Evolutionary conservation across 768 basidiomycete genomes (phyloP), one percentile per base, ranked within the genome.

Genomic region (Artomyces pyxidatus): DNA sequence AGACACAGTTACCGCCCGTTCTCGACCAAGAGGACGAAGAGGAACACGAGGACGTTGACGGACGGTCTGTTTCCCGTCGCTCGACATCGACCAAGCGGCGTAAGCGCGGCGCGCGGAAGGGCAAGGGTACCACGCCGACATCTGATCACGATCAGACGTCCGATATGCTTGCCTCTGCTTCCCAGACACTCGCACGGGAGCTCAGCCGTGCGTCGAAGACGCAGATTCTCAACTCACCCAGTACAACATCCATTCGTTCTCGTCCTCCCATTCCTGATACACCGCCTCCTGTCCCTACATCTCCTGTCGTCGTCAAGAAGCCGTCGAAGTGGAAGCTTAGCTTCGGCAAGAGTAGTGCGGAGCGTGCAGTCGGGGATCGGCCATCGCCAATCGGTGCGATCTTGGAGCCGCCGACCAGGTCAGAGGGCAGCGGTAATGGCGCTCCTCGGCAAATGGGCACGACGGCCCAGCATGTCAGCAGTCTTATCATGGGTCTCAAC

Each of bases 71-170:
- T 11, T 54, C 55, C 1, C 6, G 30, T 2, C 56, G 53, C 19
- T 53, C 54, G 45, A 80, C 81, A 10, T 69, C 83, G 10, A 88
- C 78, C 63, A 92, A 84, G 67, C 76, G 88, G 23, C 77, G 88
- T 50, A 93, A 89, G 66, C 76, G 92, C 44, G 91, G 92, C 35
- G 80, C 83, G 2, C 76, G 93, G 45, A 93, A 89, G 69, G 85
- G 85, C 60, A 88, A 86, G 67, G 77, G 85, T 59, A 63, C 64
- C 11, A 61, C 63, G 16, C 56, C 65, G n/a, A 61, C 68, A 0
- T 48, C 62, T 8, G 55, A 42, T 11, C 57, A 50, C 47, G 82
- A 84, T 50, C 74, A 75, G 47, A 81, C 80, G 5, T 68, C 88
- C 50, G 74, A 75, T 19, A 83, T 80, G 4, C 77, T 94, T 35